Conservation (phyloP, 495 filamentous ascomycete species). For the Aspergillus bridgeri region DNA sequence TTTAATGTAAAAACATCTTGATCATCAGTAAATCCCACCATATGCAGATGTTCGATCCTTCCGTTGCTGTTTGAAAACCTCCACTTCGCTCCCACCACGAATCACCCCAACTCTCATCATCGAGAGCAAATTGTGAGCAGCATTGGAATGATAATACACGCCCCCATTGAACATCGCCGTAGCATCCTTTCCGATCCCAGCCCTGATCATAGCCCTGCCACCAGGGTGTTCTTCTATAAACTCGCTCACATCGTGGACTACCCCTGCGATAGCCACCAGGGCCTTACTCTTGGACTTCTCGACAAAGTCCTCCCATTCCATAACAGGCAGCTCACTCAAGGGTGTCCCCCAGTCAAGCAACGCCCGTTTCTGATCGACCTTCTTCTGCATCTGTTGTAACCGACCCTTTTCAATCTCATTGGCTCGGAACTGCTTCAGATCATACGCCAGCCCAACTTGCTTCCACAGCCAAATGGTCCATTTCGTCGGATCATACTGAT, state of each 20-base stretch:
- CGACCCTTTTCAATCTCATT: conserved; percentile 95
- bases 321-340: conserved; percentile 78
- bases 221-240: conserved; percentile 89
- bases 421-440: conserved; percentile 82
- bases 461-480: conserved; percentile 86
- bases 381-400: conserved; percentile 88
- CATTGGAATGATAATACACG: conserved; percentile 88
- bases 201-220: conserved; percentile 78
- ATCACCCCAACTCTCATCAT: conserved; percentile 88
- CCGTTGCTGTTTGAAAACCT: neutral
- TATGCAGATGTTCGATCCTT: neutral
- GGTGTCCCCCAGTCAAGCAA: conserved; percentile 85
- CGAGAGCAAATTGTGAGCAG: conserved; percentile 83
- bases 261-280: conserved; percentile 76
- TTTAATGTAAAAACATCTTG: too few species aligned
- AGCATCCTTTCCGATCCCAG: conserved; percentile 83
- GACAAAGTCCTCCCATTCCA: conserved; percentile 84
- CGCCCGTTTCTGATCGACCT: conserved; percentile 79
- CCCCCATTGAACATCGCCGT: conserved; percentile 94
- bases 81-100: neutral
- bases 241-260: conserved; percentile 80
- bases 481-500: conserved; percentile 94
- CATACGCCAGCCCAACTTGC: conserved; percentile 78
- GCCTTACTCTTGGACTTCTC: conserved; percentile 65
- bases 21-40: neutral